Conservation (phyloP, 352 stramenopile genomes). For the Phytophthora citrophthora region DNA sequence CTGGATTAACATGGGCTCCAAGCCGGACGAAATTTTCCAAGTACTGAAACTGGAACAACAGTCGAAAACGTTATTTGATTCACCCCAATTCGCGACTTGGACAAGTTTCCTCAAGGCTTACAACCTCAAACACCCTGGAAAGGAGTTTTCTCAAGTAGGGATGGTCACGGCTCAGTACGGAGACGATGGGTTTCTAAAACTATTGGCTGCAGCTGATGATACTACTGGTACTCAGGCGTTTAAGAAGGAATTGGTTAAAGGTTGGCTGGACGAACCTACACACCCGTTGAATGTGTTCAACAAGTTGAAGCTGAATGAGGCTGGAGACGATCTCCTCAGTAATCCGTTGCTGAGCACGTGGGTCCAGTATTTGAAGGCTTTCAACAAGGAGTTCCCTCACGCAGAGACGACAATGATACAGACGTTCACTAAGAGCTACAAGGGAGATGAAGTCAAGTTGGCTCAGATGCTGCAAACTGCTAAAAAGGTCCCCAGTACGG, state of each 20-base stretch:
- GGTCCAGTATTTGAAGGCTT: constrained; percentile 1
- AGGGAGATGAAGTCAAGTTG: not conserved
- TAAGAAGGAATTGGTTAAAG: not conserved
- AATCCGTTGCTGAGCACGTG: constrained; percentile 3
- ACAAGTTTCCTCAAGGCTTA: not conserved
- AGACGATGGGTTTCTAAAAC: not conserved
- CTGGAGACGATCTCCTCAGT: constrained; percentile 1
- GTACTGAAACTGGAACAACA: not conserved
- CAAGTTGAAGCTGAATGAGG: not conserved
- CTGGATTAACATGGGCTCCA: not conserved
- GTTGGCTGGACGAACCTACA: not conserved
- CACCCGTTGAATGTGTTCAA: constrained; percentile 1
- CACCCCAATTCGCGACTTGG: not conserved
- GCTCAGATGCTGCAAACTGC: not conserved
- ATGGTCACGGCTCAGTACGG: not conserved
- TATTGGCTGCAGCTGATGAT: not conserved
- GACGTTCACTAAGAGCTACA: not conserved
- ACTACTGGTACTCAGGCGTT: not conserved
- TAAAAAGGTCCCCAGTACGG: not conserved
- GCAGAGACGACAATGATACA: constrained; percentile 7
- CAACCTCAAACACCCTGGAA: not conserved
- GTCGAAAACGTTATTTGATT: not conserved
- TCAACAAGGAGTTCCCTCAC: constrained; percentile 1
- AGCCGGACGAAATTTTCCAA: not conserved
- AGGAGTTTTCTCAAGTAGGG: not conserved